Conservation (phyloP, 2,329 filamentous ascomycete species). For the Nannizziopsis arthrosporioides region DNA sequence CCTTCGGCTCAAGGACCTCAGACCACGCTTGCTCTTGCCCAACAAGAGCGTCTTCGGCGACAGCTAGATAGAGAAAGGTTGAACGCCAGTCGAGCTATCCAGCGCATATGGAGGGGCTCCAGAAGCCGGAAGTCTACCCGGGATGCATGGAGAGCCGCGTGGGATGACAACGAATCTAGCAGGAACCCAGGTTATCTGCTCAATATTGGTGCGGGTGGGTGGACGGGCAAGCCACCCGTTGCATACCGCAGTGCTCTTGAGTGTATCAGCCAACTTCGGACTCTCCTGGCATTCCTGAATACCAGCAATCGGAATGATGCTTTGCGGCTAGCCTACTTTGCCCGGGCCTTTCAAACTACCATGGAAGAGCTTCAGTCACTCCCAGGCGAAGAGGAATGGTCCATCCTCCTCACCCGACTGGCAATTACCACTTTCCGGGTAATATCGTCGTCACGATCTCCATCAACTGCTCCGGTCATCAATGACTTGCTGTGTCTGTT, state of each 20-base stretch:
- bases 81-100: slow-evolving; percentile 61
- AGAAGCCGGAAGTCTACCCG: slow-evolving; percentile 48
- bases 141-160: slow-evolving; percentile 46
- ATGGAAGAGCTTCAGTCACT: slow-evolving; percentile 28
- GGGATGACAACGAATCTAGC: slow-evolving; percentile 48
- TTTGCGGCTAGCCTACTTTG: slow-evolving; percentile 35
- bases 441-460: slow-evolving; percentile 21
- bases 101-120: slow-evolving; percentile 74
- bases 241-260: slow-evolving; percentile 26
- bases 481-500: slow-evolving; percentile 27
- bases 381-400: slow-evolving; percentile 32
- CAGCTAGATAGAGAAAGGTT: slow-evolving; percentile 69
- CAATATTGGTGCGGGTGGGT: slow-evolving; percentile 22
- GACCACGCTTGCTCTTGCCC: slow-evolving; percentile 69
- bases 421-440: slow-evolving; percentile 27
- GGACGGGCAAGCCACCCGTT: neutral
- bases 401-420: slow-evolving; percentile 29
- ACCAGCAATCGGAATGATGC: slow-evolving; percentile 35
- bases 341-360: slow-evolving; percentile 31
- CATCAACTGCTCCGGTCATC: slow-evolving; percentile 19
- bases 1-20: slow-evolving; percentile 52
- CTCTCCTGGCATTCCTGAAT: slow-evolving; percentile 56
- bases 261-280: slow-evolving; percentile 46
- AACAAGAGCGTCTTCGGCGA: slow-evolving; percentile 69
- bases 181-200: slow-evolving; percentile 23